phyloP scores from a whole-genome alignment of 2,329 filamentous ascomycete genomes.

The Pyrenophora tritici-repentis region DNA sequence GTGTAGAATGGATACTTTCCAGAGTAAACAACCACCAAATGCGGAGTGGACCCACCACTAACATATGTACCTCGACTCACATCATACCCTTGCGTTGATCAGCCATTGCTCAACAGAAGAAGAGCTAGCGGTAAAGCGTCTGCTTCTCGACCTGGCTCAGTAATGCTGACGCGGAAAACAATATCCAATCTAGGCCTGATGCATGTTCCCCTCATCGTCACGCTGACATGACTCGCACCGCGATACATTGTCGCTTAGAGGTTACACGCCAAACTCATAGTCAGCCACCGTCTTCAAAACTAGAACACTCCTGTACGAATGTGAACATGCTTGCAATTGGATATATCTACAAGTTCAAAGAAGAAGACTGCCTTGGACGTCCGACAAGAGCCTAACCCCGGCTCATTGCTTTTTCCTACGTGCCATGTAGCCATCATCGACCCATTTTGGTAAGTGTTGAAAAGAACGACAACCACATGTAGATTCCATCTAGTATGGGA shows the following conservation, averaged over 20 bases:
- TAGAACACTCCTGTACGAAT: not conserved
- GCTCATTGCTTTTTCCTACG: not conserved
- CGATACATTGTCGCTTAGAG: not conserved
- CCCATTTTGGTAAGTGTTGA: no score
- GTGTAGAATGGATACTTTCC: not conserved
- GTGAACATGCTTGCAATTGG: slow-evolving; percentile 10
- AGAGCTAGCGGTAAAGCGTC: slow-evolving; percentile 3
- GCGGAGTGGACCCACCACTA: not conserved
- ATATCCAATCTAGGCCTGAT: slow-evolving; percentile 31
- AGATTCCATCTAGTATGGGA: slow-evolving; percentile 57
- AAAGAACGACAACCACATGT: not conserved
- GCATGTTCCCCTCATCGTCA: slow-evolving; percentile 21
- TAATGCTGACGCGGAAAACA: slow-evolving; percentile 28
- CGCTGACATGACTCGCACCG: slow-evolving; percentile 32
- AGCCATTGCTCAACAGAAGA: not conserved
- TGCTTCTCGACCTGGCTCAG: not conserved
- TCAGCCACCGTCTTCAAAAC: no score
- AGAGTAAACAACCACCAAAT: not conserved
- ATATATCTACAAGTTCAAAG: slow-evolving; percentile 16
- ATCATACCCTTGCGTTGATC: not conserved
- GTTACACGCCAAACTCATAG: no score
- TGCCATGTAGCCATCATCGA: no score
- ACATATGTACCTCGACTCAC: slow-evolving; percentile 1
- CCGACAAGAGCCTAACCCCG: no score
- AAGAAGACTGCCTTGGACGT: slow-evolving; percentile 4